Base-by-base conservation (phyloP, 768 basidiomycete species). In the Termitomyces heimii region DNA sequence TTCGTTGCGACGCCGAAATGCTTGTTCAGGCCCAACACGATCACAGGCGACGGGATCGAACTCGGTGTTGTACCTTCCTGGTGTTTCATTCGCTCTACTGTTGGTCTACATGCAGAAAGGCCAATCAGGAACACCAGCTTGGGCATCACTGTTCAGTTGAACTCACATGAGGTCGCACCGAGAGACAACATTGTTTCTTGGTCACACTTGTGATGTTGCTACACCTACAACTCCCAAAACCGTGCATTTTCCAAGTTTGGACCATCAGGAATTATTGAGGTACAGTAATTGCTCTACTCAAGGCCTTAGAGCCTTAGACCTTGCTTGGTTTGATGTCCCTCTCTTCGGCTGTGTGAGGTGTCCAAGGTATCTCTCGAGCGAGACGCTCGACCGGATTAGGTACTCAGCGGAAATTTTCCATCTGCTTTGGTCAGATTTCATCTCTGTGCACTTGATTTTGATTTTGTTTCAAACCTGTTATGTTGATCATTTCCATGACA, bases 1-100 rank as follows among this genome's bases (percentile, higher is more conserved):
- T 64, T 72, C 26, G 63, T 69, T 18, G 55, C 68, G 6, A 63
- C 62, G 28, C 62, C 74, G 10, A 75, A 75, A 61, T 78, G 77
- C 1, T 55, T 78, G 39, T 80, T 80, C 64, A 73, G 71, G 55
- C 67, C 71, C 12, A 60, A 67, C 7, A 53, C 55, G 35, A 63
- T 55, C 24, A 54, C 57, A 45, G 67, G 66, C 50, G 73, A 71
- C 20, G 75, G 81, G 42, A 73, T 84, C 35, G 88, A 90, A 66
- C 68, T 89, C 18, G 89, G 89, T 39, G 78, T 86, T 32, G 82
- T 89, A 3, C 89, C 89, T 12, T 82, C 86, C 6, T 92, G 89
- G 88, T 84, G 82, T 66, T 90, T 92, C 77, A 55, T 82, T 60
- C 83, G 82, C 63, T 80, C 84, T 34, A 76, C 79, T 47, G 79